A percentile compares a stretch with the other conserved stretches of the same genome.
Conservation (phyloP, 306 rosid genomes). For the Ochetophila trinervis region DNA sequence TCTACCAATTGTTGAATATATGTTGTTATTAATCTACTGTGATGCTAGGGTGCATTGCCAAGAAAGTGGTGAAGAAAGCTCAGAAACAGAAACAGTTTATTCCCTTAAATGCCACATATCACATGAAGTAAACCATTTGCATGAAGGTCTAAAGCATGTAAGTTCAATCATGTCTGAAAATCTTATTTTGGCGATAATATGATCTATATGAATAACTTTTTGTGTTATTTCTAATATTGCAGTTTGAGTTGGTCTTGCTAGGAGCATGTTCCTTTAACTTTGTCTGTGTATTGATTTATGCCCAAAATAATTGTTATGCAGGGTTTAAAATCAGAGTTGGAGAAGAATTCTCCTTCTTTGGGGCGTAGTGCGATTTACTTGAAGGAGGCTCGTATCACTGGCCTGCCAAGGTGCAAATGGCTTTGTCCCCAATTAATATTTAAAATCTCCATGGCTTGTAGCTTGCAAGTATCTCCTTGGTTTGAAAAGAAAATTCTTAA, state of each 20-base stretch:
- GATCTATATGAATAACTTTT: neutral
- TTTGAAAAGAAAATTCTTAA: conserved; percentile 6
- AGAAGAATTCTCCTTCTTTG: conserved; percentile 81
- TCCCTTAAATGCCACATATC: conserved; percentile 99
- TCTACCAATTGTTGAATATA: conserved; percentile 21
- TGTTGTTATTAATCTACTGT: conserved; percentile 21
- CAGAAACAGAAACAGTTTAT: conserved; percentile 91
- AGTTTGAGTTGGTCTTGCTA: neutral
- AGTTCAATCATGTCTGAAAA: conserved; percentile 31
- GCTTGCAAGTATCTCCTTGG: too few species aligned
- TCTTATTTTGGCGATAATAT: neutral
- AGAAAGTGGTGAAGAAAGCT: conserved; percentile 98
- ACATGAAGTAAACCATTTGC: conserved; percentile 97
- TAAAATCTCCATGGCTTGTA: too few species aligned
- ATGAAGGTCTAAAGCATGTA: conserved; percentile 96
- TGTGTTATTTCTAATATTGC: neutral
- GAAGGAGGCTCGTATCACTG: conserved; percentile 90
- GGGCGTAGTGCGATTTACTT: conserved; percentile 84
- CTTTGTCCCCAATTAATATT: neutral
- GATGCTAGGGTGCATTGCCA: conserved; percentile 72
- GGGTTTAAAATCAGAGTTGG: conserved; percentile 96
- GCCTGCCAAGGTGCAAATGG: conserved; percentile 72
- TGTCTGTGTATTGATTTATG: neutral
- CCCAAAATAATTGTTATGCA: conserved; percentile 25
- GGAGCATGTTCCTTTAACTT: neutral